phyloP scores from a whole-genome alignment of 768 basidiomycete genomes.

The Scleroderma citrinum region DNA sequence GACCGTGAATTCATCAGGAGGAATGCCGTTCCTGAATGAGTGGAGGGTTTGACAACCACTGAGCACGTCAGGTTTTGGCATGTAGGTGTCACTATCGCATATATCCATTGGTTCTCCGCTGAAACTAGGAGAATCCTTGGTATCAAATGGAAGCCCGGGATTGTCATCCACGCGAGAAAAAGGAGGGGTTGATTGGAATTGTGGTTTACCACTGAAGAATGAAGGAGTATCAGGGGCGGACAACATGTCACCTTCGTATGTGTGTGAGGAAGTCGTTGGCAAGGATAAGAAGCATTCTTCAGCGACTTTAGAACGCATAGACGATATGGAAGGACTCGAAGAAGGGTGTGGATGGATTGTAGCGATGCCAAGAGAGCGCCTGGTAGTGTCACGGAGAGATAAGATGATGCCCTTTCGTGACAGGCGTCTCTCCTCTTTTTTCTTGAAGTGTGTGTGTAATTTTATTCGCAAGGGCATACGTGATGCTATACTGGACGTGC shows the following conservation, averaged over 20 bases:
- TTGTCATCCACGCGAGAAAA: constrained; percentile 4
- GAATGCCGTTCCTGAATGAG: constrained; percentile 23
- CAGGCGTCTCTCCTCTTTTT: constrained; percentile 9
- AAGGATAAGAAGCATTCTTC: constrained; percentile 12
- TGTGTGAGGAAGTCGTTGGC: constrained; percentile 4
- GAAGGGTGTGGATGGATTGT: constrained; percentile 14
- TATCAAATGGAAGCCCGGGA: neutral
- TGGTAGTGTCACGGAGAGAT: constrained; percentile 1
- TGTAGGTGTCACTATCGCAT: constrained; percentile 11
- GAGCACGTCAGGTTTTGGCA: constrained; percentile 11
- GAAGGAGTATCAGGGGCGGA: constrained; percentile 7
- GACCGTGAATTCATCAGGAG: constrained; percentile 24
- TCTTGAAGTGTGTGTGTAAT: constrained; percentile 32
- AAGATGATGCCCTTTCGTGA: constrained; percentile 13
- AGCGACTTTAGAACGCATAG: constrained; percentile 21
- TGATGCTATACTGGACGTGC: constrained; percentile 9
- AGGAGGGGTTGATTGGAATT: constrained; percentile 23
- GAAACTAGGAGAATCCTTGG: neutral
- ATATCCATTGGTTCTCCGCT: neutral
- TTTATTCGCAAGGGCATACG: constrained; percentile 26
- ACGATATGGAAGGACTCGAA: constrained; percentile 18
- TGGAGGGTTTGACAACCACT: constrained; percentile 10
- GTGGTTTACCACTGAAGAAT: constrained; percentile 19
- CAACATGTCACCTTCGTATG: neutral
- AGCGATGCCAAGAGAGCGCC: constrained; percentile 10